These are phyloP conservation scores for Friedmanniomyces simplex DNA, from an alignment of 495 filamentous ascomycete species.

Conservation along the genomic window DNA sequence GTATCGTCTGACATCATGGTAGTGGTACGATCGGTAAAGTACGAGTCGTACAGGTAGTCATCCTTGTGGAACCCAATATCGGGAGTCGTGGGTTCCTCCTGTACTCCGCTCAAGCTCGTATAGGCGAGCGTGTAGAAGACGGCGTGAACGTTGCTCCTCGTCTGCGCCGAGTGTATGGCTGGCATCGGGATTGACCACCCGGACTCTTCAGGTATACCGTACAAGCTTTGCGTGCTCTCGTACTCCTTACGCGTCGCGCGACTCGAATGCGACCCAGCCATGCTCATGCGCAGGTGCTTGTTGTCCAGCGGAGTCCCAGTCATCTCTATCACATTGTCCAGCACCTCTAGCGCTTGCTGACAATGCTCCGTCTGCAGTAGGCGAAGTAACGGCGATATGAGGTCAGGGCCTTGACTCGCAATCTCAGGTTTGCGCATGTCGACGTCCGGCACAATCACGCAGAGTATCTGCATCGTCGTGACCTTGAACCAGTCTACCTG, in stretches of 20 bases:
- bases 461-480: slow-evolving; percentile 82
- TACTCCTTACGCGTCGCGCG: slow-evolving; percentile 85
- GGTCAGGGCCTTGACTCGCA: slow-evolving; percentile 79
- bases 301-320: slow-evolving; percentile 86
- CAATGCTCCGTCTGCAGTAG: slow-evolving; percentile 89
- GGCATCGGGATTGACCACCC: slow-evolving; percentile 96
- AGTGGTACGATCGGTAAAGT: slow-evolving; percentile 65
- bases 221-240: slow-evolving; percentile 84
- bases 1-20: slow-evolving; percentile 89
- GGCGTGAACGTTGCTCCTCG: slow-evolving; percentile 85
- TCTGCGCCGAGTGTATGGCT: slow-evolving; percentile 72
- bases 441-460: slow-evolving; percentile 75
- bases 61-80: slow-evolving; percentile 89
- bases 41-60: slow-evolving; percentile 68
- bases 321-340: slow-evolving; percentile 92
- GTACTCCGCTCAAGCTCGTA: slow-evolving; percentile 26
- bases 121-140: slow-evolving; percentile 82
- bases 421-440: slow-evolving; percentile 91
- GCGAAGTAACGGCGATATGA: slow-evolving; percentile 86
- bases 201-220: slow-evolving; percentile 89
- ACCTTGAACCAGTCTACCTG: slow-evolving; percentile 77
- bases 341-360: slow-evolving; percentile 76
- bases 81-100: slow-evolving; percentile 56
- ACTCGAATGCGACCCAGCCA: slow-evolving; percentile 65
- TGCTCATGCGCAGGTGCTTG: slow-evolving; percentile 92